Evolutionary conservation across 495 filamentous ascomycete species (phyloP).

Genomic region (Sporormia fimetaria): DNA sequence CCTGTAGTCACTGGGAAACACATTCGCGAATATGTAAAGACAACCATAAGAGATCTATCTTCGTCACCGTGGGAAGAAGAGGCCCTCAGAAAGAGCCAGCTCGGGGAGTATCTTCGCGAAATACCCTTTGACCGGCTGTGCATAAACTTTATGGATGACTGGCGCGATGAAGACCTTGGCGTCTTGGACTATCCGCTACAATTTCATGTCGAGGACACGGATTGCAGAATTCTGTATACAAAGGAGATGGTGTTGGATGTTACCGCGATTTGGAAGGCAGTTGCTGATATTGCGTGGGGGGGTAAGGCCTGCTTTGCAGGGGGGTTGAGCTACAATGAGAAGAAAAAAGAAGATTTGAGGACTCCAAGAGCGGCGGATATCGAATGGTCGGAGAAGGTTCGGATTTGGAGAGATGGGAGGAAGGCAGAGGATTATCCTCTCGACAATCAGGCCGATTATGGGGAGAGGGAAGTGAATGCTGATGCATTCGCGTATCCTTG

Average conservation of each 20-base stretch:
- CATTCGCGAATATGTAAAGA: slow-evolving; percentile 17
- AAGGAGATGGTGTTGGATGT: slow-evolving; percentile 28
- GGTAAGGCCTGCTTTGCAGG: slow-evolving; percentile 21
- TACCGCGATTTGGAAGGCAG: slow-evolving; percentile 27
- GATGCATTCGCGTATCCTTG: no score
- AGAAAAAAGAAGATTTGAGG: background rate
- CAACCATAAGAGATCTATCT: slow-evolving; percentile 2
- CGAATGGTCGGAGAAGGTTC: background rate
- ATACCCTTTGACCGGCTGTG: slow-evolving; percentile 15
- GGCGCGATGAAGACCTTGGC: slow-evolving; percentile 22
- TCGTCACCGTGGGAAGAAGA: slow-evolving; percentile 3
- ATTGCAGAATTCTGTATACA: slow-evolving; percentile 31
- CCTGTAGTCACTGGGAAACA: slow-evolving; percentile 13
- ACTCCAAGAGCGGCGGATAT: background rate
- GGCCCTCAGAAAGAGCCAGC: slow-evolving; percentile 10
- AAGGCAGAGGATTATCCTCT: no score
- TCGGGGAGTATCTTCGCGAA: slow-evolving; percentile 16
- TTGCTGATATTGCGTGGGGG: slow-evolving; percentile 26
- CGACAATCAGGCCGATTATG: no score
- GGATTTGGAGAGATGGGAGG: no score
- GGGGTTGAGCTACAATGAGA: background rate
- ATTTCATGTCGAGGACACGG: slow-evolving; percentile 30
- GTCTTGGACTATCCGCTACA: slow-evolving; percentile 27
- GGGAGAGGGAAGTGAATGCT: no score
- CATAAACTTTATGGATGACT: slow-evolving; percentile 29